phyloP scores from a whole-genome alignment of 345 rosid species.

The Fremontodendron californicum region DNA sequence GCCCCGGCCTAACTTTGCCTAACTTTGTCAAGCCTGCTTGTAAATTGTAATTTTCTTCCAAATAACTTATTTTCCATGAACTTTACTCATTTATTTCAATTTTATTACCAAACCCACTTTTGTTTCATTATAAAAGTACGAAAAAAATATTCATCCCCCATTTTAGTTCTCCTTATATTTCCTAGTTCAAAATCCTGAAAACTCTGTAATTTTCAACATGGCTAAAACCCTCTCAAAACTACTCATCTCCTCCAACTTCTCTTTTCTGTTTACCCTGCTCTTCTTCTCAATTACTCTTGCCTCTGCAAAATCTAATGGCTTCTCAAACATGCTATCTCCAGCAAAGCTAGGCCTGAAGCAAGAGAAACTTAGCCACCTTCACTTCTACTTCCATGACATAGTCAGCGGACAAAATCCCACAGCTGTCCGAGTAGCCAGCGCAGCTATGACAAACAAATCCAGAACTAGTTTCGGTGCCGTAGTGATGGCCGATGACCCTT shows the following conservation, averaged over 20 bases:
- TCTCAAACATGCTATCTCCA: conserved; percentile 23
- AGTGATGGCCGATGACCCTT: conserved; percentile 45
- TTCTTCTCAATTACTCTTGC: not conserved
- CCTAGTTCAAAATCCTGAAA: not conserved
- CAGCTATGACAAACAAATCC: conserved; percentile 31
- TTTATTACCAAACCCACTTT: not conserved
- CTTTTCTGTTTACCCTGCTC: not conserved
- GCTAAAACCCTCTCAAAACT: not conserved
- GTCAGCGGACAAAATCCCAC: conserved; percentile 35
- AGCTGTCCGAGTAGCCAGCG: conserved; percentile 32
- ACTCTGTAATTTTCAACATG: not conserved
- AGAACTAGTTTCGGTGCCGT: conserved; percentile 32
- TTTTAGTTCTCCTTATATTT: not conserved
- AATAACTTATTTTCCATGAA: not conserved
- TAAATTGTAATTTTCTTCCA: not conserved
- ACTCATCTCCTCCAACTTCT: not conserved
- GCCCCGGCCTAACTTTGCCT: too few relatives aligned
- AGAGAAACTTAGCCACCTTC: conserved; percentile 47
- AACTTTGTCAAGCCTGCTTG: not conserved
- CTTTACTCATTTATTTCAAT: too few relatives aligned
- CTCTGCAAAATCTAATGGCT: conserved; percentile 13
- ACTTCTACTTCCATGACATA: conserved; percentile 52
- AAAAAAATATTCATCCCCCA: not conserved
- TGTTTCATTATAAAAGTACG: not conserved
- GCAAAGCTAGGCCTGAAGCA: conserved; percentile 27